phyloP scores from a whole-genome alignment of 352 stramenopile species.

The Pythium coloratum region DNA sequence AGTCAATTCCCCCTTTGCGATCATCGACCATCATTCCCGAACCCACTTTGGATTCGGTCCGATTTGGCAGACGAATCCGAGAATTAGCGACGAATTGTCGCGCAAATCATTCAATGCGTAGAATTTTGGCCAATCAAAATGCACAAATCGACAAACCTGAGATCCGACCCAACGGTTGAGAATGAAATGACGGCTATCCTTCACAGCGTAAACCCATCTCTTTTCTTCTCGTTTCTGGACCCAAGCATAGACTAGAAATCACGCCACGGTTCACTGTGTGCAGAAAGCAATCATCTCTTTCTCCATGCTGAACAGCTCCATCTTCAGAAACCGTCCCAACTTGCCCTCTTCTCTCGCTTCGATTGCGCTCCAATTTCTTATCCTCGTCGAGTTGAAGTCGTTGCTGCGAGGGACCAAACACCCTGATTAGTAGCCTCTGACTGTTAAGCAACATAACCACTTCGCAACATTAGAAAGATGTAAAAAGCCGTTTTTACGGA shows the following conservation, averaged over 20 bases:
- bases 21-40: constrained; percentile 6
- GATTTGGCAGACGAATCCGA: constrained; percentile 15
- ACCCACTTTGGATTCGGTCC: constrained; percentile 5
- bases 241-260: background rate
- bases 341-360: background rate
- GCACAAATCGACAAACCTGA: background rate
- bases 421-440: constrained; percentile 1
- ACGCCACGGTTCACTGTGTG: background rate
- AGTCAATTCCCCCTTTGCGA: constrained; percentile 27
- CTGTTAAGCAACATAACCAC: constrained; percentile 4
- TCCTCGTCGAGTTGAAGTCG: background rate
- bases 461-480: background rate
- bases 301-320: background rate
- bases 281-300: background rate
- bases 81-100: constrained; percentile 22
- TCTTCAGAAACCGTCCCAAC: background rate
- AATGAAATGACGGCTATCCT: background rate
- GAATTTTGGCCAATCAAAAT: background rate
- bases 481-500: constrained; percentile 29
- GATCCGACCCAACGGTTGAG: background rate
- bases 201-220: background rate
- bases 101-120: background rate
- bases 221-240: background rate
- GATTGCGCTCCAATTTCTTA: background rate
- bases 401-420: background rate